These are phyloP conservation scores for Scedosporium dehoogii DNA, from an alignment of 2,329 filamentous ascomycete genomes.

Conservation along the genomic window DNA sequence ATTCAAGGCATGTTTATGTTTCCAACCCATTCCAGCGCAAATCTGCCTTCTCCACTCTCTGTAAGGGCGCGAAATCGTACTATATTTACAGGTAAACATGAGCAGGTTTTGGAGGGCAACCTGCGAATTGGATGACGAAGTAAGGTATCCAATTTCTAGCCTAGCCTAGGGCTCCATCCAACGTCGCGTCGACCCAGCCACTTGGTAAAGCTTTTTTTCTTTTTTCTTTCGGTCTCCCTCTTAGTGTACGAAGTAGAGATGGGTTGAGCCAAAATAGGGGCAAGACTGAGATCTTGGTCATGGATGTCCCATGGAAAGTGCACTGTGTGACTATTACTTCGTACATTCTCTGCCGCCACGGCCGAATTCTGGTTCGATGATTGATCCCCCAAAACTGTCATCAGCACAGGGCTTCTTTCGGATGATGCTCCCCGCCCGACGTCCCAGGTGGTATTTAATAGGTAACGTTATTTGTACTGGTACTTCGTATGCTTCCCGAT, in stretches of 20 bases:
- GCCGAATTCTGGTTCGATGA: neutral
- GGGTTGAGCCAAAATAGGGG: neutral
- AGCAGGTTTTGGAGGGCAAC: no score
- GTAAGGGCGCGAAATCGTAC: no score
- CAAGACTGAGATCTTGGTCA: neutral
- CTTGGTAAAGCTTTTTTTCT: neutral
- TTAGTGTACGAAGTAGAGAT: neutral
- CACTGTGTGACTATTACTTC: neutral
- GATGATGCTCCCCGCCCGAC: neutral
- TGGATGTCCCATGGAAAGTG: neutral
- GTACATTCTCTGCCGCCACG: neutral
- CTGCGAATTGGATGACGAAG: no score
- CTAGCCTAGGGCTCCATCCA: no score
- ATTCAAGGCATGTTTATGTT: neutral
- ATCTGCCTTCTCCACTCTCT: no score
- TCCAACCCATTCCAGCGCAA: no score
- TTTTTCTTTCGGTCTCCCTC: neutral
- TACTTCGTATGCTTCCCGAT: no score
- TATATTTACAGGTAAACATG: no score
- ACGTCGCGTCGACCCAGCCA: neutral
- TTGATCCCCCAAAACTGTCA: neutral
- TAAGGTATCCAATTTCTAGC: no score
- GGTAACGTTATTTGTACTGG: no score
- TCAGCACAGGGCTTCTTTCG: neutral
- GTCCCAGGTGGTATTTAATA: no score